These are phyloP conservation scores for Ilex asprella DNA, from an alignment of 257 asterid species.

Conservation along the genomic window DNA sequence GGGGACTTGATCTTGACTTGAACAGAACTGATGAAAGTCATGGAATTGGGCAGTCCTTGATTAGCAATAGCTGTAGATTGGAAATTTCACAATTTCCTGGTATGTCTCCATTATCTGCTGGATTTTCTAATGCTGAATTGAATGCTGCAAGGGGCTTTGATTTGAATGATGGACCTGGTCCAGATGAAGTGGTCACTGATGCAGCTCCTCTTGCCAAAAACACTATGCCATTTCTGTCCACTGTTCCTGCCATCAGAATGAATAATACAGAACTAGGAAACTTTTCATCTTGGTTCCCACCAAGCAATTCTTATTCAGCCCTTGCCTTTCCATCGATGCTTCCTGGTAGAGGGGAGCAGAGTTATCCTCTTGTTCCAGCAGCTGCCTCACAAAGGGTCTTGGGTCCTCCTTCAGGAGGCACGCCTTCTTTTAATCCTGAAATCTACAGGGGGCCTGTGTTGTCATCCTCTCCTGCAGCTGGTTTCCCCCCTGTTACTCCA, in stretches of 20 bases:
- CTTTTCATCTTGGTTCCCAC: conserved; percentile 11
- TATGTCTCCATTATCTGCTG: conserved; percentile 10
- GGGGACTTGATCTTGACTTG: conserved; percentile 51
- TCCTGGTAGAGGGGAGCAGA: no score
- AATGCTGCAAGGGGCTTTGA: conserved; percentile 33
- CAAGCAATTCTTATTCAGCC: not conserved
- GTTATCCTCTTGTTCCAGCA: conserved; percentile 22
- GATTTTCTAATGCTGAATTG: conserved; percentile 21
- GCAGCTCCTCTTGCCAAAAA: conserved; percentile 13
- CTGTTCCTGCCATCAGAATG: conserved; percentile 18
- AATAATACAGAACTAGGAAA: conserved; percentile 11
- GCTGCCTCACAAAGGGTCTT: conserved; percentile 56
- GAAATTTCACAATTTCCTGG: conserved; percentile 14
- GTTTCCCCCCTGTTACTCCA: conserved; percentile 16
- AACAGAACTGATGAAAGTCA: conserved; percentile 37
- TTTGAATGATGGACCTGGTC: conserved; percentile 45
- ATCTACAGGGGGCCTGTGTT: conserved; percentile 69
- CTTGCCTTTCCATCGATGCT: not conserved
- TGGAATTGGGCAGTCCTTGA: conserved; percentile 30
- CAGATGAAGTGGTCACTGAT: conserved; percentile 21
- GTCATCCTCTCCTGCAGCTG: conserved; percentile 73
- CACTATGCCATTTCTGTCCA: conserved; percentile 6
- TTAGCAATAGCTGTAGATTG: conserved; percentile 21
- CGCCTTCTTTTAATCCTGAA: conserved; percentile 42
- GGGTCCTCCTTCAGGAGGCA: conserved; percentile 35